Evolutionary conservation across 1,284 basidiomycete species (phyloP).

Genomic region (Kwoniella shivajii): DNA sequence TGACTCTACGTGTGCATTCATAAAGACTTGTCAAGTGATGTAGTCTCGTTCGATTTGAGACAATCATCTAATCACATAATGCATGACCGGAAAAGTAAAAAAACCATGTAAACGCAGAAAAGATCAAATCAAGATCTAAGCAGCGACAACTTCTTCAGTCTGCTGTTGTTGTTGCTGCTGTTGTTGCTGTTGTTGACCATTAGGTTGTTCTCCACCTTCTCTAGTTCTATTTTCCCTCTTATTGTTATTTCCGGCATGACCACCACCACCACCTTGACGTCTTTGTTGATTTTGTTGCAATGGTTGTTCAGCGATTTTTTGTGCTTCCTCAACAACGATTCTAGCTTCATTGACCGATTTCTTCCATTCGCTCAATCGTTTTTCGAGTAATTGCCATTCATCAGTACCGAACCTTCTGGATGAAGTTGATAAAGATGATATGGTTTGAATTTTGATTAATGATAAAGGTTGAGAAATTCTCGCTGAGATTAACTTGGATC

Average conservation of each 20-base stretch:
- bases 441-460: conserved; percentile 72
- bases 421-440: conserved; percentile 59
- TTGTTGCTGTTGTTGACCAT: conserved; percentile 19
- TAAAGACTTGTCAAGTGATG: too few relatives aligned
- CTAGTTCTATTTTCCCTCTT: conserved; percentile 10
- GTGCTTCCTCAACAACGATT: conserved; percentile 47
- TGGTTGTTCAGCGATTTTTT: conserved; percentile 40
- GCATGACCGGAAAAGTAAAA: neutral
- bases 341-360: conserved; percentile 46
- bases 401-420: conserved; percentile 69
- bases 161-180: conserved; percentile 22
- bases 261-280: conserved; percentile 1
- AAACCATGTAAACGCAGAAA: too few relatives aligned
- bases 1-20: too few relatives aligned
- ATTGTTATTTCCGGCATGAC: conserved; percentile 7
- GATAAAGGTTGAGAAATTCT: conserved; percentile 82
- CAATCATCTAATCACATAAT: conserved; percentile 6
- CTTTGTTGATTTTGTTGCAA: conserved; percentile 28
- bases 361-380: conserved; percentile 79
- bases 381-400: conserved; percentile 82
- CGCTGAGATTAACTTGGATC: conserved; percentile 75
- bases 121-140: conserved; percentile 9
- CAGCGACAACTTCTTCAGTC: conserved; percentile 15
- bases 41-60: too few relatives aligned
- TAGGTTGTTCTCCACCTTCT: conserved; percentile 20